Base-by-base conservation (phyloP, 225 moss, liverwort and hornwort genomes). In the Pseudisothecium myosuroides region DNA sequence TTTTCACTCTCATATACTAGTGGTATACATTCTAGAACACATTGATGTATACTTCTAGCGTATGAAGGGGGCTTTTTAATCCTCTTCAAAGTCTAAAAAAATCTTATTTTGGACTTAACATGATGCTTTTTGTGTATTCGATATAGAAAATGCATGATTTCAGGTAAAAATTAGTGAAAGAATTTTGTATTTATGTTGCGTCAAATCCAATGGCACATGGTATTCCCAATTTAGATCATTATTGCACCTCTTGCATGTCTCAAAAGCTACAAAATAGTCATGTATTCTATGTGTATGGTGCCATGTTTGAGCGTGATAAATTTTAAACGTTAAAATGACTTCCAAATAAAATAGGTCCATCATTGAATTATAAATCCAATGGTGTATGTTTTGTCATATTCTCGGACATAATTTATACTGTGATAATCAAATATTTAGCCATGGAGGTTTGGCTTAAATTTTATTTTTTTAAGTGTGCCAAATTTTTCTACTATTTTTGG, bases 11-110 rank as follows among this genome's bases (percentile, higher is more conserved):
- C 72, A 41, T 41, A 26, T 72, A 72, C 41, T 47, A 17, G 29
- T 17, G 11, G 2, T 12, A 47, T 75, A 18, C 18, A 75, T 49
- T 75, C 20, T 75, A 32, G 7, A 45, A 49, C 18, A 28, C 7
- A 18, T 17, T n/a, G n/a, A 17, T 29, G 11, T 47, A 31, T 19
- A 31, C 5, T 2, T 0, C 12, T n/a, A n/a, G 4, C 4, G n/a
- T 13, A 47, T 14, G 24, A 68, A 23, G 13, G n/a, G 4, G 7
- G 23, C n/a, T n/a, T 23, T 4, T n/a, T 39, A 39, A 68, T 1
- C 23, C 17, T 12, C n/a, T n/a, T 6, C 6, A 45, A 43, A 10
- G 43, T 45, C 1, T 43, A 15, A 1, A 16, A 16, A 73, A 31
- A 17, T 6, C 6, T 11, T 17, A 74, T 17, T 45, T 45, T 45